phyloP scores from a whole-genome alignment of 176 grass and related monocot species.

The Areca catechu region DNA sequence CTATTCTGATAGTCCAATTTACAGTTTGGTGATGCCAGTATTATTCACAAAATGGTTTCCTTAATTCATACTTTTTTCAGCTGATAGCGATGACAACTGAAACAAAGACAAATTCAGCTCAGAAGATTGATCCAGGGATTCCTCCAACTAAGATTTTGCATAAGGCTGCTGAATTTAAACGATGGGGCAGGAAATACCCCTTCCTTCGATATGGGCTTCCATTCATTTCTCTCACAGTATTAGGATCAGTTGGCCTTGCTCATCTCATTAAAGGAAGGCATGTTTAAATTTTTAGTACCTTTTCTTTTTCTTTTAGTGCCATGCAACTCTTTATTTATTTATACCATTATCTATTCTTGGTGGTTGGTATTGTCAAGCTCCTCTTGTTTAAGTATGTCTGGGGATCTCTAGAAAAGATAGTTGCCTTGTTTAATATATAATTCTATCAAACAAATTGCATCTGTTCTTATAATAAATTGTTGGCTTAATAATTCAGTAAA shows the following conservation, averaged over 20 bases:
- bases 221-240: constrained; percentile 84
- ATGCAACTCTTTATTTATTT: constrained; percentile 4
- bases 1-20: too few species aligned
- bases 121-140: constrained; percentile 25
- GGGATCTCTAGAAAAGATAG: too few species aligned
- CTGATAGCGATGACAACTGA: constrained; percentile 1
- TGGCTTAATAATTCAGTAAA: constrained; percentile 39
- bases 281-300: constrained; percentile 1
- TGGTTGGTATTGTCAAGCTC: too few species aligned
- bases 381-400: too few species aligned
- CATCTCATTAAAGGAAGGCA: constrained; percentile 93
- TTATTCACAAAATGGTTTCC: too few species aligned
- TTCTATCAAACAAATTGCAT: too few species aligned
- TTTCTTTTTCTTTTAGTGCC: neutral
- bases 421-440: too few species aligned
- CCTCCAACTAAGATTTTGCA: constrained; percentile 31
- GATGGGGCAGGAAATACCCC: constrained; percentile 63
- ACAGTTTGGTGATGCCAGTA: too few species aligned
- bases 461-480: too few species aligned
- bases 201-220: constrained; percentile 79
- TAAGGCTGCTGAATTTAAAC: constrained; percentile 56
- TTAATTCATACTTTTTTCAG: too few species aligned
- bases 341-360: constrained; percentile 6
- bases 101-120: constrained; percentile 23
- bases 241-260: constrained; percentile 63